A percentile compares a stretch with the other conserved stretches of the same genome.
Conservation (phyloP, 148 eudicot species). For the Fagopyrum tataricum region DNA sequence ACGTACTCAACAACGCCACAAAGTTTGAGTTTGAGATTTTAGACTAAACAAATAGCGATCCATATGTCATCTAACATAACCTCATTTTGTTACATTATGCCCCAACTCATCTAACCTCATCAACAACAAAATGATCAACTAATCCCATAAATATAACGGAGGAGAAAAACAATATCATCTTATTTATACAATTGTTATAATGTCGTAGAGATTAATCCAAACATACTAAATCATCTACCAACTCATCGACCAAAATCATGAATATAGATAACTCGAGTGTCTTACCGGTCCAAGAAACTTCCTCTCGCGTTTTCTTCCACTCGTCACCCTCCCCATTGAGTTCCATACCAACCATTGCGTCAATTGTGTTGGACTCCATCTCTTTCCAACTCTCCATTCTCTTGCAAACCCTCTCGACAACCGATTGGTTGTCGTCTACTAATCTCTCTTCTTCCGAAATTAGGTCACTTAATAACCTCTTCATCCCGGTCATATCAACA, state of each 20-base stretch:
- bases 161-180: no score
- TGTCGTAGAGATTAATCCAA: neutral
- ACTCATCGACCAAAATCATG: conserved; percentile 42
- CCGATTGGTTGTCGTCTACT: neutral
- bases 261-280: conserved; percentile 54
- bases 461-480: conserved; percentile 53
- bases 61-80: no score
- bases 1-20: no score
- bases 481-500: conserved; percentile 17
- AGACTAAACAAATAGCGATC: no score
- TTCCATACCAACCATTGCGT: conserved; percentile 75
- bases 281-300: conserved; percentile 25
- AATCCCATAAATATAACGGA: no score
- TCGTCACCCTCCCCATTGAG: conserved; percentile 28
- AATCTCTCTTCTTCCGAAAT: conserved; percentile 39
- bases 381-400: conserved; percentile 62
- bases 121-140: no score
- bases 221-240: conserved; percentile 35
- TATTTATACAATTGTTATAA: no score
- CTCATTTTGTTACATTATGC: no score
- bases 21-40: no score
- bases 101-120: no score
- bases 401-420: conserved; percentile 33
- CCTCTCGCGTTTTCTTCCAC: conserved; percentile 46
- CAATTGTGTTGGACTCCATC: conserved; percentile 61